Evolutionary conservation across 139 green algal species (phyloP).

Genomic region (Microglena sp.): DNA sequence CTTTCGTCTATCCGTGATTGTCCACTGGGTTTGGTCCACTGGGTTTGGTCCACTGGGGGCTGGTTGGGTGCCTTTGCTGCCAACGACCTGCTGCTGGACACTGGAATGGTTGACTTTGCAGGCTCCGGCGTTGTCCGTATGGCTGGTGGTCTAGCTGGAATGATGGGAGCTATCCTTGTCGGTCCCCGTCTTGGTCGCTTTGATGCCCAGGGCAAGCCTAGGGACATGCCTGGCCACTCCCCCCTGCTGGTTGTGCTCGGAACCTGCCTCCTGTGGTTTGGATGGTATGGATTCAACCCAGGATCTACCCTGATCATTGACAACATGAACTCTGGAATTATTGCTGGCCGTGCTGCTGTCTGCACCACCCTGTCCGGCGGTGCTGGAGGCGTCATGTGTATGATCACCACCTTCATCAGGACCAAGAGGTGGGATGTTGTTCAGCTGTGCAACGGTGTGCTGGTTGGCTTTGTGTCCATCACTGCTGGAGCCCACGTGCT

Average conservation of each 20-base stretch:
- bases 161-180: conserved; percentile 36
- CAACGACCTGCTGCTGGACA: conserved; percentile 25
- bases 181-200: conserved; percentile 92
- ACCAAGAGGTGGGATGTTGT: conserved; percentile 70
- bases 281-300: conserved; percentile 67
- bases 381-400: conserved; percentile 51
- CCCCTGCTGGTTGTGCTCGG: conserved; percentile 44
- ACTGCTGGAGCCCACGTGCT: conserved; percentile 50
- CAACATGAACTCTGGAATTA: neutral
- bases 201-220: conserved; percentile 59
- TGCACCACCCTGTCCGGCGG: conserved; percentile 57
- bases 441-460: conserved; percentile 49
- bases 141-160: conserved; percentile 49
- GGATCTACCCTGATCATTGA: conserved; percentile 42
- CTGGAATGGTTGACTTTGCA: conserved; percentile 72
- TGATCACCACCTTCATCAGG: no score
- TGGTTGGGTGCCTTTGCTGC: conserved; percentile 46
- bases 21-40: conserved; percentile 64
- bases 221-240: conserved; percentile 55
- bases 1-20: conserved; percentile 66
- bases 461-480: conserved; percentile 66
- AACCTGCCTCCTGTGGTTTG: conserved; percentile 82
- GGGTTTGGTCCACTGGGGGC: conserved; percentile 44
- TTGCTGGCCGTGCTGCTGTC: conserved; percentile 26
- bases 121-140: conserved; percentile 68